These are phyloP conservation scores for Xylariomycetidae sp. DNA, from an alignment of 2,329 filamentous ascomycete genomes.

Conservation along the genomic window DNA sequence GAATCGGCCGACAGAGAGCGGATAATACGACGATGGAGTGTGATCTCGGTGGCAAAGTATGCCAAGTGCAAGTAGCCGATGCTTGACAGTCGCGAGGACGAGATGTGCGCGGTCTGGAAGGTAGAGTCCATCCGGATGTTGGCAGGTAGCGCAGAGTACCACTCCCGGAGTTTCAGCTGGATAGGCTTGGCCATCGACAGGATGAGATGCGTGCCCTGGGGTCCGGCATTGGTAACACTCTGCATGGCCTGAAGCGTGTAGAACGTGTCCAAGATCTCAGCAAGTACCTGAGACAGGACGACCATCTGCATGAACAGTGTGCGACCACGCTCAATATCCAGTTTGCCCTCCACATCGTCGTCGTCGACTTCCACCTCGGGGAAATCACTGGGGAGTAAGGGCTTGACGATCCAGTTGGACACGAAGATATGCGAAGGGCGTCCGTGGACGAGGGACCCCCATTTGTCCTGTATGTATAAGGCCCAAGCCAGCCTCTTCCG, in stretches of 20 bases:
- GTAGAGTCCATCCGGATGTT: constrained; percentile 60
- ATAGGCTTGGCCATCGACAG: constrained; percentile 74
- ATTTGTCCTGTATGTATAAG: constrained; percentile 89
- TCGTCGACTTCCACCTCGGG: constrained; percentile 62
- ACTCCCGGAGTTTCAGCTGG: constrained; percentile 75
- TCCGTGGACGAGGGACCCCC: constrained; percentile 68
- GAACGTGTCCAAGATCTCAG: constrained; percentile 77
- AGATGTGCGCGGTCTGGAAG: constrained; percentile 34
- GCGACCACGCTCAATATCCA: constrained; percentile 61
- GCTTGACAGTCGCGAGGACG: constrained; percentile 46
- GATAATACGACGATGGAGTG: constrained; percentile 84
- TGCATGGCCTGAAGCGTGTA: constrained; percentile 74
- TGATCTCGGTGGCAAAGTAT: constrained; percentile 93
- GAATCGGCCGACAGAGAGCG: constrained; percentile 58
- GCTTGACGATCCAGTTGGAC: constrained; percentile 60
- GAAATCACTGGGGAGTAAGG: constrained; percentile 52
- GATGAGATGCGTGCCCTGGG: constrained; percentile 66
- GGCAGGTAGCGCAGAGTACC: constrained; percentile 66
- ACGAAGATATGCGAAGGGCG: constrained; percentile 59
- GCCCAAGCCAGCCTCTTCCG: constrained; percentile 86
- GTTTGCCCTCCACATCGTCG: constrained; percentile 52
- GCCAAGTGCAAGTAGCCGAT: constrained; percentile 80
- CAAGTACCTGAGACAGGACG: constrained; percentile 65
- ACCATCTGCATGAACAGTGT: constrained; percentile 72
- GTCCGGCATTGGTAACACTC: constrained; percentile 58